Percentiles rank a stretch among this genome's conserved stretches.
These are phyloP conservation scores for Cryphonectria parasitica DNA, from an alignment of 2,329 filamentous ascomycete genomes.

Conservation along the genomic window DNA sequence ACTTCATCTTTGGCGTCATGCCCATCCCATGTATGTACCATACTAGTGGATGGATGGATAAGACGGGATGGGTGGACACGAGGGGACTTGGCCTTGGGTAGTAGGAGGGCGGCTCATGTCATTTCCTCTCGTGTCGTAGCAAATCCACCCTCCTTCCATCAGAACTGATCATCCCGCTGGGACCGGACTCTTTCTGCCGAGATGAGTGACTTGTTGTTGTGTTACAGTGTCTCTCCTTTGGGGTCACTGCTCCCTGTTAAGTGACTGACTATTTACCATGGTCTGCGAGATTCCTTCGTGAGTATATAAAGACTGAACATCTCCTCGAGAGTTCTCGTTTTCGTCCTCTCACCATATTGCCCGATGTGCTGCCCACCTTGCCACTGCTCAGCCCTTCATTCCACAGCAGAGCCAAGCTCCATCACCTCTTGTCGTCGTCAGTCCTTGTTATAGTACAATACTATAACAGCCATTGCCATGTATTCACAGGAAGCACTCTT, in stretches of 20 bases:
- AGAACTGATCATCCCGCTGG: neutral
- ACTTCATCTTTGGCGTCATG: neutral
- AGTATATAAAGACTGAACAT: neutral
- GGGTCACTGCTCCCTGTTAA: neutral
- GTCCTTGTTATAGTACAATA: neutral
- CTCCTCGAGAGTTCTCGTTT: neutral
- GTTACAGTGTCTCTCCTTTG: neutral
- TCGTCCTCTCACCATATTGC: neutral
- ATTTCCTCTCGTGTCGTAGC: neutral
- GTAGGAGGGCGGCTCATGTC: neutral
- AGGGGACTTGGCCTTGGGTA: neutral
- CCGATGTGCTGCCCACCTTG: neutral
- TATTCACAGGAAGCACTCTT: conserved; percentile 13
- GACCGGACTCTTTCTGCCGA: neutral
- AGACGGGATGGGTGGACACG: too few relatives aligned
- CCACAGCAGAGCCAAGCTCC: neutral
- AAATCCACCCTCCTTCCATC: neutral
- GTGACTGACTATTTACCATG: neutral
- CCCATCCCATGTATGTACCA: neutral
- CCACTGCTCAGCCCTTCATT: neutral
- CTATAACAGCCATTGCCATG: conserved; percentile 1
- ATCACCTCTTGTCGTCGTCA: neutral
- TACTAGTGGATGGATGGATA: too few relatives aligned
- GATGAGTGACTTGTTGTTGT: neutral
- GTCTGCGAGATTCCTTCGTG: neutral